These are phyloP conservation scores for Crithidia bombi DNA, from an alignment of 208 protist genomes.

Conservation along the genomic window DNA sequence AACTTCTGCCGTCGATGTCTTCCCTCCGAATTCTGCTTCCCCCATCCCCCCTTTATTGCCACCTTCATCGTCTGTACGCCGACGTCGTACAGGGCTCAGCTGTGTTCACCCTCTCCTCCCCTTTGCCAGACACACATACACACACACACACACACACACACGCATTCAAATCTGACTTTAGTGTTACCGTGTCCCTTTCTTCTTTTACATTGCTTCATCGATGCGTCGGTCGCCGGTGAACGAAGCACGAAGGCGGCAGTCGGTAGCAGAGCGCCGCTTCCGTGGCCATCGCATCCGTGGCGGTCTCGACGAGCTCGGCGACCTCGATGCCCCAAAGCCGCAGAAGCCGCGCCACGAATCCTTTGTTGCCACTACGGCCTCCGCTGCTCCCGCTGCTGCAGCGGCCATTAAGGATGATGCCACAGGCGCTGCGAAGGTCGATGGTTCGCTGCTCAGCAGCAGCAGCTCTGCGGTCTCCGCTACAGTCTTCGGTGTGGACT, in stretches of 20 bases:
- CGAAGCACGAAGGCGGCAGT: conserved; percentile 27
- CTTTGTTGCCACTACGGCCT: too few species aligned
- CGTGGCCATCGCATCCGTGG: conserved; percentile 70
- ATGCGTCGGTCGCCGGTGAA: conserved; percentile 28
- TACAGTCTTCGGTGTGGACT: conserved; percentile 70
- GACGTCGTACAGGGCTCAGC: too few species aligned
- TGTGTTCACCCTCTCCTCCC: too few species aligned
- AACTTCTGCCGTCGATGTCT: too few species aligned
- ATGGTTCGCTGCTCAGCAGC: conserved; percentile 16
- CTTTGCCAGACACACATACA: too few species aligned
- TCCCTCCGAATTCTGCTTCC: too few species aligned
- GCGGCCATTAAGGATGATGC: too few species aligned
- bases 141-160: too few species aligned
- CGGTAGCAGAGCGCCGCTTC: conserved; percentile 44
- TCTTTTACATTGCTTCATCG: background rate
- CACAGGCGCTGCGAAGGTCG: too few species aligned
- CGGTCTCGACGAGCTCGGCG: conserved; percentile 65
- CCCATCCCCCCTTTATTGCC: too few species aligned
- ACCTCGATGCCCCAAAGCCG: conserved; percentile 58
- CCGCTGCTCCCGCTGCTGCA: background rate
- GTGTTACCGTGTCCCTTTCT: background rate
- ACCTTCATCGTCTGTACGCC: too few species aligned
- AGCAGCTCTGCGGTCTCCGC: conserved; percentile 16
- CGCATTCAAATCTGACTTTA: too few species aligned
- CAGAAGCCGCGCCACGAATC: conserved; percentile 1